These are phyloP conservation scores for Candida broadrunensis DNA, from an alignment of 805 yeast species.

Conservation along the genomic window DNA sequence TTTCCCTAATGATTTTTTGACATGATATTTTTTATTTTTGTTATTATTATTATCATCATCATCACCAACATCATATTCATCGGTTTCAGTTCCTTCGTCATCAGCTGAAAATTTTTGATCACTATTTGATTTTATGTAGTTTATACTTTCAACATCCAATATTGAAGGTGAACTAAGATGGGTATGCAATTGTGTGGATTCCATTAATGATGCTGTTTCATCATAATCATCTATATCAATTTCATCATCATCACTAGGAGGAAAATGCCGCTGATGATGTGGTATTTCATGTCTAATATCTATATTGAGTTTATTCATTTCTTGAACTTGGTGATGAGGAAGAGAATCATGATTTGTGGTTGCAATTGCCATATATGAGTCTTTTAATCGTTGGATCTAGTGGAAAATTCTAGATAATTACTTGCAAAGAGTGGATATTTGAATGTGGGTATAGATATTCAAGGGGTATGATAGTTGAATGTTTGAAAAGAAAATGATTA, in stretches of 20 bases:
- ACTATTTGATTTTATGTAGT: background rate
- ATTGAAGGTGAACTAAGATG: constrained; percentile 2
- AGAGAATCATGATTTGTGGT: background rate
- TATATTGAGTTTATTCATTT: too few relatives aligned
- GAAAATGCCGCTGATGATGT: background rate
- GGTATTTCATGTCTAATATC: too few relatives aligned
- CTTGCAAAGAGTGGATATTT: too few relatives aligned
- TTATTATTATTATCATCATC: background rate
- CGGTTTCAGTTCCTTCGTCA: background rate
- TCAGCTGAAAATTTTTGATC: background rate
- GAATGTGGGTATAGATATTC: too few relatives aligned
- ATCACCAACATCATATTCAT: background rate
- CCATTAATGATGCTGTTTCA: constrained; percentile 12
- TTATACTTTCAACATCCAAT: background rate
- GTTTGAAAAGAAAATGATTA: too few relatives aligned
- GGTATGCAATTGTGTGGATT: constrained; percentile 1
- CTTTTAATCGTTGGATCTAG: background rate
- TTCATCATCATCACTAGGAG: constrained; percentile 3
- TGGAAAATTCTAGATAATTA: too few relatives aligned
- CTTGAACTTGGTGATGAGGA: too few relatives aligned
- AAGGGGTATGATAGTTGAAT: too few relatives aligned
- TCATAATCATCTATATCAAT: constrained; percentile 5
- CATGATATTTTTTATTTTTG: background rate
- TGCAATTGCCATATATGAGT: background rate
- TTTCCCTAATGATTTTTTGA: background rate